Evolutionary conservation across 2,329 filamentous ascomycete genomes (phyloP).

Genomic region (Clonostachys byssicola): DNA sequence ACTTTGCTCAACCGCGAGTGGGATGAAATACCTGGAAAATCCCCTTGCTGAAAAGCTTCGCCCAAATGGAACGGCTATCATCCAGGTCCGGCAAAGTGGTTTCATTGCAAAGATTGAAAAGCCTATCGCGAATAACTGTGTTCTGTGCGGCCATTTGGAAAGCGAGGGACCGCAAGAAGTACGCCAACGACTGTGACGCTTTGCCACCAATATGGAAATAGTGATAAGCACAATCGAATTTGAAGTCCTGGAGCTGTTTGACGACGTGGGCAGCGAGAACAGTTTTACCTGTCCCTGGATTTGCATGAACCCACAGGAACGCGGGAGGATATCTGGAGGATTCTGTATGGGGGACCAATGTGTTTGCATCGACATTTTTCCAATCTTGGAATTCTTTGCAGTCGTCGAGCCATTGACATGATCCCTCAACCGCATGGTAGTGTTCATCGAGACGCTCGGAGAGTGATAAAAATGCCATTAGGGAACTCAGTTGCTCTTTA

Average conservation of each 20-base stretch:
- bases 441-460: slow-evolving; percentile 8
- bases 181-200: slow-evolving; percentile 4
- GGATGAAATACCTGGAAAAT: slow-evolving; percentile 18
- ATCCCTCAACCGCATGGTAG: slow-evolving; percentile 14
- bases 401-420: slow-evolving; percentile 20
- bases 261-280: slow-evolving; percentile 2
- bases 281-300: slow-evolving; percentile 5
- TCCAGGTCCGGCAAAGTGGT: slow-evolving; percentile 12
- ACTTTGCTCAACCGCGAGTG: background rate
- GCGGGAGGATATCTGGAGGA: background rate
- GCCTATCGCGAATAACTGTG: slow-evolving; percentile 9
- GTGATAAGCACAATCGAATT: slow-evolving; percentile 6
- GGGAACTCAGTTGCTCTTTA: slow-evolving; percentile 4
- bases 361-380: slow-evolving; percentile 6
- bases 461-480: slow-evolving; percentile 8
- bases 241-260: slow-evolving; percentile 4
- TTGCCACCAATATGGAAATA: slow-evolving; percentile 12
- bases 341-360: background rate
- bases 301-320: slow-evolving; percentile 3
- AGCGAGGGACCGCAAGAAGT: slow-evolving; percentile 16
- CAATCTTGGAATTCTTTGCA: slow-evolving; percentile 15
- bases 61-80: slow-evolving; percentile 21
- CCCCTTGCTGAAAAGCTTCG: slow-evolving; percentile 19
- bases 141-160: slow-evolving; percentile 23
- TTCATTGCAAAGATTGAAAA: slow-evolving; percentile 13